Evolutionary conservation across 2,329 filamentous ascomycete species (phyloP).

Genomic region (Alternaria alternata): DNA sequence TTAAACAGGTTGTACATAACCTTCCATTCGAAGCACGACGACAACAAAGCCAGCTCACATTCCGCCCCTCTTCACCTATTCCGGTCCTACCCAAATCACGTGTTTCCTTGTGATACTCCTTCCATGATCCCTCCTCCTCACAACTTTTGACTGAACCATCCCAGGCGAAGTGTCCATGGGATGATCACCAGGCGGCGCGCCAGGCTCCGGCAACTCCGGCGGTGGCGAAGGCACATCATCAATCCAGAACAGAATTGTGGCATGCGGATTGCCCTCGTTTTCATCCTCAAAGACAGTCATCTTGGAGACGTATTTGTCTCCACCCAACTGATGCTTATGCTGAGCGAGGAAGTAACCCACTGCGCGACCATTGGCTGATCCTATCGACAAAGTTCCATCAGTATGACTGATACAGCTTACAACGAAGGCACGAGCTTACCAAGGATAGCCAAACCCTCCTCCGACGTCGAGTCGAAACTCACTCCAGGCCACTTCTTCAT

Average conservation of each 20-base stretch:
- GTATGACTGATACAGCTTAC: background rate
- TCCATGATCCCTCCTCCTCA: background rate
- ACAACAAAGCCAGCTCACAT: background rate
- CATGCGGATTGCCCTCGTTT: background rate
- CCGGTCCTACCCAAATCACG: background rate
- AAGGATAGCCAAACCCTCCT: background rate
- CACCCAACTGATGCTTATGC: background rate
- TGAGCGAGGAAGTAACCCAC: constrained; percentile 1
- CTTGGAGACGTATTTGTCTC: background rate
- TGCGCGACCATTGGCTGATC: background rate
- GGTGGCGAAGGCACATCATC: background rate
- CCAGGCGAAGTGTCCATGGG: background rate
- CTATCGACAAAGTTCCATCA: background rate
- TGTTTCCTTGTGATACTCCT: background rate
- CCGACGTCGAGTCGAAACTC: background rate
- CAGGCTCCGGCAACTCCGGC: background rate
- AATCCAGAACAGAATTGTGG: background rate
- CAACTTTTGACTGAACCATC: background rate
- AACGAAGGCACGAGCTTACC: background rate
- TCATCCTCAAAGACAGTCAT: background rate
- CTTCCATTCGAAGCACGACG: background rate
- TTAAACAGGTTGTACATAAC: background rate
- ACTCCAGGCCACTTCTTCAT: background rate
- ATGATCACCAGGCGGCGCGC: background rate
- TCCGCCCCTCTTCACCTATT: background rate